Evolutionary conservation across 1,284 basidiomycete genomes (phyloP).

Genomic region (Termitomyces sp.): DNA sequence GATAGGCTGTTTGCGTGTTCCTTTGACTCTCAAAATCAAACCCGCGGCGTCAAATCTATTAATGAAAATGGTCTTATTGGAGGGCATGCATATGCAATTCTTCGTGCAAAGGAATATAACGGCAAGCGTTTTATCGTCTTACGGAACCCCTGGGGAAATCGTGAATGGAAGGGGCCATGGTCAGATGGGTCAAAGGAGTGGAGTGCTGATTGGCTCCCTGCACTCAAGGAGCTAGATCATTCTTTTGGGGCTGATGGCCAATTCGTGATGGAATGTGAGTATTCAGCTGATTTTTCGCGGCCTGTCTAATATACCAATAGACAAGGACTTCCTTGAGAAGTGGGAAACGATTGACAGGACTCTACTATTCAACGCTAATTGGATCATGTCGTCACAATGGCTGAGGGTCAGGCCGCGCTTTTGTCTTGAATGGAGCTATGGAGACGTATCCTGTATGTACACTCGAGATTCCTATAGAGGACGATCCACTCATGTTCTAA

Average conservation of each 20-base stretch:
- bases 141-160: conserved; percentile 49
- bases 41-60: conserved; percentile 26
- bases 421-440: conserved; percentile 44
- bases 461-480: not conserved
- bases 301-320: conserved; percentile 19
- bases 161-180: conserved; percentile 52
- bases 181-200: conserved; percentile 53
- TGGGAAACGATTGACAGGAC: conserved; percentile 50
- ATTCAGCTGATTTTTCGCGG: too few species aligned
- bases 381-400: conserved; percentile 51
- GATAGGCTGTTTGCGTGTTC: conserved; percentile 48
- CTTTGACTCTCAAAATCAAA: conserved; percentile 30
- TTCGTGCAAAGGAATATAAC: conserved; percentile 41
- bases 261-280: conserved; percentile 53
- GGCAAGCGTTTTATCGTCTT: conserved; percentile 46
- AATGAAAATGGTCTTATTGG: conserved; percentile 36
- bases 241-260: conserved; percentile 48
- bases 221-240: conserved; percentile 34
- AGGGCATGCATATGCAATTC: conserved; percentile 46
- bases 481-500: not conserved
- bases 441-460: conserved; percentile 45
- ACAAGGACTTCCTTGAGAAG: conserved; percentile 45
- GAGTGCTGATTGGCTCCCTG: conserved; percentile 43
- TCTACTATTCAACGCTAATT: conserved; percentile 43
- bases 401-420: conserved; percentile 35